These are phyloP conservation scores for Trypanosoma scelopori DNA, from an alignment of 208 protist species.

Conservation along the genomic window DNA sequence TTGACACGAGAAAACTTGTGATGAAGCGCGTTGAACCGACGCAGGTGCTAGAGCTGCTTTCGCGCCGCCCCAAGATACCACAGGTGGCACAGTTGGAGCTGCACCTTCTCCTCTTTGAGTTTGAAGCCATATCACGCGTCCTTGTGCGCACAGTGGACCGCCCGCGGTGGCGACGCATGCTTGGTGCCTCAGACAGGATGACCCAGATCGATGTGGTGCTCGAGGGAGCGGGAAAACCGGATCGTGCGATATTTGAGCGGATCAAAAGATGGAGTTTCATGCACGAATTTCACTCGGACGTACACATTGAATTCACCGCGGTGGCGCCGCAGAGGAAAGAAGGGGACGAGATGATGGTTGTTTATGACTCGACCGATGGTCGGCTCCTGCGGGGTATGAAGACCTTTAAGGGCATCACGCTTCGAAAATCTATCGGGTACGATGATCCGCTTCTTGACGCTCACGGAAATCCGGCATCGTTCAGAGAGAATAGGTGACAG, in stretches of 20 bases:
- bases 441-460: constrained; percentile 71
- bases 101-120: constrained; percentile 74
- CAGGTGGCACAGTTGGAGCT: constrained; percentile 84
- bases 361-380: constrained; percentile 61
- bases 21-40: constrained; percentile 69
- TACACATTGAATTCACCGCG: constrained; percentile 78
- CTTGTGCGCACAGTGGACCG: constrained; percentile 78
- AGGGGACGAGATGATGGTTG: constrained; percentile 42
- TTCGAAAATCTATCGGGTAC: constrained; percentile 68
- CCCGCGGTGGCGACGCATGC: constrained; percentile 65
- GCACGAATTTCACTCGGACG: constrained; percentile 80
- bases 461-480: constrained; percentile 38
- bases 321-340: constrained; percentile 29
- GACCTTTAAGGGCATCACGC: constrained; percentile 54
- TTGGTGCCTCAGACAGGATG: constrained; percentile 64
- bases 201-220: constrained; percentile 86
- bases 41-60: constrained; percentile 41
- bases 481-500: constrained; percentile 35
- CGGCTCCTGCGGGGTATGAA: constrained; percentile 59
- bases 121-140: constrained; percentile 54
- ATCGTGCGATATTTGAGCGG: constrained; percentile 51
- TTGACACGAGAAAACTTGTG: constrained; percentile 74
- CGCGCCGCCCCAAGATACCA: constrained; percentile 47
- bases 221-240: constrained; percentile 47
- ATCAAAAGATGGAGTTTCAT: constrained; percentile 88